A percentile compares a stretch with the other conserved stretches of the same genome.
phyloP scores from a whole-genome alignment of 306 rosid species.

The Sindora glabra region DNA sequence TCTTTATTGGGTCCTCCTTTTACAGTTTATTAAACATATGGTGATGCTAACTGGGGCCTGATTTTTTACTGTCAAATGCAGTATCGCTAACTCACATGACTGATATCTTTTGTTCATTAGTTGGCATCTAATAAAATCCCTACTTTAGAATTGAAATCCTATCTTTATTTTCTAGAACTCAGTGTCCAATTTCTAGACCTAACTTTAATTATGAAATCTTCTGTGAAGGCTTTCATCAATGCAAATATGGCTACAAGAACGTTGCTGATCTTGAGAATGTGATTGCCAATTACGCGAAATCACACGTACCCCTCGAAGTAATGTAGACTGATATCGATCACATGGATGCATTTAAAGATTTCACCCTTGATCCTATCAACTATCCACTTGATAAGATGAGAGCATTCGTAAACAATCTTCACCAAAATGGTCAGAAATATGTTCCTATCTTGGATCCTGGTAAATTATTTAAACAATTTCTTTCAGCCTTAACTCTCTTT shows the following conservation, averaged over 20 bases:
- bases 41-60: too few relatives aligned
- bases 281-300: slow-evolving; percentile 65
- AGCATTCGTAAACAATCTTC: slow-evolving; percentile 28
- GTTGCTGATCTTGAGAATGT: slow-evolving; percentile 55
- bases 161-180: background rate
- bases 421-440: slow-evolving; percentile 35
- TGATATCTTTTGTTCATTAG: background rate
- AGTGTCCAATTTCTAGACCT: background rate
- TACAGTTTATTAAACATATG: too few relatives aligned
- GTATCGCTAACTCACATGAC: background rate
- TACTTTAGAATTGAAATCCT: background rate
- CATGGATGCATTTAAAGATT: slow-evolving; percentile 65
- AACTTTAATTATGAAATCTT: background rate
- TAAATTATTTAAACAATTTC: background rate
- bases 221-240: slow-evolving; percentile 75
- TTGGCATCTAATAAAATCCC: too few relatives aligned
- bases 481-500: background rate
- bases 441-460: slow-evolving; percentile 55
- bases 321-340: slow-evolving; percentile 94
- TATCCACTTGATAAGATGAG: slow-evolving; percentile 36
- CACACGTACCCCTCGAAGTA: slow-evolving; percentile 77
- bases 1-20: too few relatives aligned
- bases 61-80: too few relatives aligned
- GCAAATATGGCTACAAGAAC: slow-evolving; percentile 76
- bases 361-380: slow-evolving; percentile 51